phyloP scores from a whole-genome alignment of 805 yeast genomes.

The Henningerozyma blattae region DNA sequence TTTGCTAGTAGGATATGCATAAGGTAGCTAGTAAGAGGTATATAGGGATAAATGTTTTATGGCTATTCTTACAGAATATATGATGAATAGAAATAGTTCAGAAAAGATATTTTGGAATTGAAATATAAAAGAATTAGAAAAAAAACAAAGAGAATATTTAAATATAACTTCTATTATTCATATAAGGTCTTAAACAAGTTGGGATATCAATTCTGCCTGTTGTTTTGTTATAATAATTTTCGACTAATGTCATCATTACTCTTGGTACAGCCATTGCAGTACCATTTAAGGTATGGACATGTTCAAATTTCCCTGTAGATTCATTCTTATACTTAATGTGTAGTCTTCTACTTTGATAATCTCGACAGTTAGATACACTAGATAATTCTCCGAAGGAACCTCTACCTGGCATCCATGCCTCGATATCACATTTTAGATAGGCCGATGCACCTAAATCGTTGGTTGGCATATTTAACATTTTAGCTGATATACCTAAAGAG shows the following conservation, averaged over 20 bases:
- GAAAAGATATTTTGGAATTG: no score
- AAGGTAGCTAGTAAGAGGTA: no score
- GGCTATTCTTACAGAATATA: no score
- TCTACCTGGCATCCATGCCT: conserved; percentile 98
- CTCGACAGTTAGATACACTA: conserved; percentile 85
- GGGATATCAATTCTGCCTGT: conserved; percentile 52
- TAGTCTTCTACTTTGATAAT: conserved; percentile 78
- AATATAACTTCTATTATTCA: no score
- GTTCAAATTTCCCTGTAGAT: conserved; percentile 26
- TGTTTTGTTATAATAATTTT: conserved; percentile 60
- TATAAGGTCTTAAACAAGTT: conserved; percentile 48
- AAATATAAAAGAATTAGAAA: no score
- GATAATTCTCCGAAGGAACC: conserved; percentile 88
- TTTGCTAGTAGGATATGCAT: no score
- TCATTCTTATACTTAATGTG: conserved; percentile 43
- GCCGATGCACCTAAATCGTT: conserved; percentile 94
- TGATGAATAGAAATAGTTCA: no score
- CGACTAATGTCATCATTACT: conserved; percentile 78
- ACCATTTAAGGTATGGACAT: conserved; percentile 81
- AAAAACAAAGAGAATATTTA: no score
- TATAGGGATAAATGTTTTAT: no score
- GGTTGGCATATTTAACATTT: conserved; percentile 79
- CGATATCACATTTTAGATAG: conserved; percentile 79
- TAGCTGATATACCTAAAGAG: conserved; percentile 66
- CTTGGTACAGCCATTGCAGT: conserved; percentile 95